Base-by-base conservation (phyloP, 2,329 filamentous ascomycete genomes). In the Aureobasidium mangrovei region DNA sequence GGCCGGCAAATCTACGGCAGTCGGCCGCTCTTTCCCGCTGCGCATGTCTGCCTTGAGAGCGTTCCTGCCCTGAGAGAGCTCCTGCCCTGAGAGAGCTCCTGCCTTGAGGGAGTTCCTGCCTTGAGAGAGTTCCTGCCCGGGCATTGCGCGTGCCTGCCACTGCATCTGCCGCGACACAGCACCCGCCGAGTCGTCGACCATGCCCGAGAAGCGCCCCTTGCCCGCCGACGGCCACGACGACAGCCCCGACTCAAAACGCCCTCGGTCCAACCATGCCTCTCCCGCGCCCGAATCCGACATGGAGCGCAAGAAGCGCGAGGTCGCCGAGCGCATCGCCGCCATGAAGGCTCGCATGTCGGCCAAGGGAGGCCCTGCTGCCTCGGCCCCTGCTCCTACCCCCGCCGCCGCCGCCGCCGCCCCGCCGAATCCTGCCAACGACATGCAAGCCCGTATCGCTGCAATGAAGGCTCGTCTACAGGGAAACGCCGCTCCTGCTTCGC, bases 131-230 rank as follows among this genome's bases (percentile, higher is more conserved):
- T 18, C 18, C 18, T 18, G 18, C 18, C 18, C 18, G 18, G 18
- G 18, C 18, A 18, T 18, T 18, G 18, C 18, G 18, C 18, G 18
- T 18, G 18, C 18, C 18, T 18, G 18, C 18, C 18, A 18, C 18
- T 18, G 18, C 18, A 18, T 18, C 18, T 18, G 18, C 18, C 18
- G 18, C 18, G 18, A 18, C 18, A 40, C 38, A 24, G n/a, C n/a
- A 40, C 38, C 5, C n/a, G 38, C 38, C 7, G 38, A 5, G 7
- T 26, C 39, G 18, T 32, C 29, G 36, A n/a, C 18, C 59, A 72
- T 70, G 65, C 65, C 64, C 29, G 72, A 72, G 54, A 76, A 76
- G 61, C 70, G 74, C 51, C 70, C 72, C 1, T 60, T 63, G 9
- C 65, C 68, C 8, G 70, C 68, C 41, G 64, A 62, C 31, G 61